Evolutionary conservation across 164 flowering plant genomes (phyloP).

Genomic region (Santalum album): DNA sequence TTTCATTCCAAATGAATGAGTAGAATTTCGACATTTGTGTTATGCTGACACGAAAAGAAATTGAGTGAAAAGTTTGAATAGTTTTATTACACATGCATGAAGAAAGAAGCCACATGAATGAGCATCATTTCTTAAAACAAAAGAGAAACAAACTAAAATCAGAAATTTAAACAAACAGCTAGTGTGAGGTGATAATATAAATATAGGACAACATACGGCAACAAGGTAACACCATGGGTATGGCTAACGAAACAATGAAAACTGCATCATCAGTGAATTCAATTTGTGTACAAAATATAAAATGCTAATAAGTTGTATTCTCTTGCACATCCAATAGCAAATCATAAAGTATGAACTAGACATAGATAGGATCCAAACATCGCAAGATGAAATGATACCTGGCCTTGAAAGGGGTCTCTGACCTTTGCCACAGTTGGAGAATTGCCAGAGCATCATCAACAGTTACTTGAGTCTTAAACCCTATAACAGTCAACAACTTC

Average conservation of each 20-base stretch:
- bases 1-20: constrained; percentile 59
- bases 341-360: constrained; percentile 1
- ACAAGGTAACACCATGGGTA: too few species aligned
- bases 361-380: not conserved
- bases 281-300: too few species aligned
- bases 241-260: too few species aligned
- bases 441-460: constrained; percentile 45
- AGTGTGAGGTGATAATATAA: too few species aligned
- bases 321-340: too few species aligned
- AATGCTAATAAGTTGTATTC: too few species aligned
- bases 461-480: constrained; percentile 68
- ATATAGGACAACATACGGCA: too few species aligned
- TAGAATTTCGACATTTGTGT: constrained; percentile 81
- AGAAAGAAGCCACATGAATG: not conserved
- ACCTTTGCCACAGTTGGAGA: constrained; percentile 45
- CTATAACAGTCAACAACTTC: constrained; percentile 45
- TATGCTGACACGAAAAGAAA: constrained; percentile 38
- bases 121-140: too few species aligned
- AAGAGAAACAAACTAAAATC: too few species aligned
- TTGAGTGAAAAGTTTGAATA: too few species aligned
- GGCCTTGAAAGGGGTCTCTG: constrained; percentile 45
- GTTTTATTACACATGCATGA: not conserved
- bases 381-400: constrained; percentile 34
- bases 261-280: too few species aligned
- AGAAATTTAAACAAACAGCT: too few species aligned